Base-by-base conservation (phyloP, 805 yeast species). In the Kodamaea hsintzibuensis region DNA sequence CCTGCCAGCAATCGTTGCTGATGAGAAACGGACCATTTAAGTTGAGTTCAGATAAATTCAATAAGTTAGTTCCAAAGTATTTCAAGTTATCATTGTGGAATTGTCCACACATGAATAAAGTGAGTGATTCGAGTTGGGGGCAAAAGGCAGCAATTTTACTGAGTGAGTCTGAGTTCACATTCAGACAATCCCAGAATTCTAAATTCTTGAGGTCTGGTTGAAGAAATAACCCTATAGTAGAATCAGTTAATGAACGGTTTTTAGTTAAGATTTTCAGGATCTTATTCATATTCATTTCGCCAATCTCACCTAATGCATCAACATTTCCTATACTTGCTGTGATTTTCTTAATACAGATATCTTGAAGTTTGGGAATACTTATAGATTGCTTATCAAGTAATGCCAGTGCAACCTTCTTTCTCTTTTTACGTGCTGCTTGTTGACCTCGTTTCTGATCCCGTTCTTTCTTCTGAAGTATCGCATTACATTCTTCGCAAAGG, bases 101-200 rank as follows among this genome's bases (percentile, higher is more conserved):
- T 60, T 89, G 92, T 3, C 99, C 99, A 74, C 98, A 93, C 98
- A 92, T 93, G 55, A 84, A 83, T 45, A 95, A 72, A 0, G 86
- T 86, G 44, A 95, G 67, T 1, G 76, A 68, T 58, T 81, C 84
- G 2, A 95, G 57, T 25, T 85, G 77, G 0, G 97, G 97, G 60
- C 97, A 89, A 65, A 73, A 87, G 0, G 96, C 77, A 0, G 92
- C 91, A 39, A 95, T 82, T 58, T 83, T 78, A 60, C 82, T 80
- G 56, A 86, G 79, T 0, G 95, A 81, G 56, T 82, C 86, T 42
- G 80, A 78, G 19, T 83, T 82, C 14, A 95, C 77, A 48, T 83
- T 84, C 0, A 97, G 91, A 67, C 99, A 95, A 70, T 95, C 99
- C 91, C 96, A 90, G 57, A 95, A 84, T 57, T 88, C 88, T 27